phyloP scores from a whole-genome alignment of 106 monocot species.

The Platanthera zijinensis region DNA sequence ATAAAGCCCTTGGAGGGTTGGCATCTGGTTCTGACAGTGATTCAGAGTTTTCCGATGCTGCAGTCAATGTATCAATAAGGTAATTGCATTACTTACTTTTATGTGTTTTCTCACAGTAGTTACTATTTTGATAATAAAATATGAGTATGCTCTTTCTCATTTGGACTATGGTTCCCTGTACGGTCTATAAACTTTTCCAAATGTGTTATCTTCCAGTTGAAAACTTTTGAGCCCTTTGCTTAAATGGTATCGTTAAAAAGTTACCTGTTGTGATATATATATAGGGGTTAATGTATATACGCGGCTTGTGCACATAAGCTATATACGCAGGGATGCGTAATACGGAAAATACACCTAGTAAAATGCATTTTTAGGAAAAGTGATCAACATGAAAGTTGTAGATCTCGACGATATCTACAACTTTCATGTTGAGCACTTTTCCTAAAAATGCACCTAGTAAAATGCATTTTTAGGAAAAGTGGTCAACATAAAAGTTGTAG shows the following conservation, averaged over 20 bases:
- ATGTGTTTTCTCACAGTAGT: background rate
- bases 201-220: background rate
- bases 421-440: no score
- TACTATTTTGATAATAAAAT: background rate
- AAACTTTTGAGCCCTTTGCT: background rate
- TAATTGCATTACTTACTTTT: conserved; percentile 8
- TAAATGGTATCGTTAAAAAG: background rate
- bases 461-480: no score
- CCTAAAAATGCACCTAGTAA: no score
- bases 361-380: no score
- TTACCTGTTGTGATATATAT: background rate
- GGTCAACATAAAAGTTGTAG: no score
- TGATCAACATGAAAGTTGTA: no score
- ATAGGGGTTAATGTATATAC: no score
- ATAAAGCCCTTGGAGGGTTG: conserved; percentile 33
- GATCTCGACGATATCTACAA: no score
- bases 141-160: background rate
- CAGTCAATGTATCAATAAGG: conserved; percentile 32
- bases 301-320: no score
- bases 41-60: conserved; percentile 40
- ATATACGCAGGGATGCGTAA: no score
- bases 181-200: background rate
- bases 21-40: conserved; percentile 47
- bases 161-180: background rate
- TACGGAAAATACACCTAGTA: no score